Evolutionary conservation across 805 yeast species (phyloP).

Genomic region (Starmerella bombicola): DNA sequence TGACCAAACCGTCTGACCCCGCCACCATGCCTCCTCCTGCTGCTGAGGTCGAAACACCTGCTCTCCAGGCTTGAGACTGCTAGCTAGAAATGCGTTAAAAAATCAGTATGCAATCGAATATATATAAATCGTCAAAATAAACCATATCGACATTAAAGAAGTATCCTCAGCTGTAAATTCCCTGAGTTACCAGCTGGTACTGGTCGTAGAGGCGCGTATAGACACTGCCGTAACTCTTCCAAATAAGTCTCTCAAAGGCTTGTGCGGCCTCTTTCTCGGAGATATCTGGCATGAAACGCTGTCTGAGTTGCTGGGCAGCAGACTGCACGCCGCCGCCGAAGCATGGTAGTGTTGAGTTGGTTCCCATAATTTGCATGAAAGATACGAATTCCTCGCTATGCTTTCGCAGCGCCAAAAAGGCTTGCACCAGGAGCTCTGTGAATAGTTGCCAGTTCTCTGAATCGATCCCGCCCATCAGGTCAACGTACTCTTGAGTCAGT

Average conservation of each 20-base stretch:
- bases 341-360: conserved; percentile 81
- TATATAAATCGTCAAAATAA: no score
- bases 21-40: no score
- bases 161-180: conserved; percentile 44
- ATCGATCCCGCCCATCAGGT: conserved; percentile 67
- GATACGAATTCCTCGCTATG: conserved; percentile 62
- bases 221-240: conserved; percentile 71
- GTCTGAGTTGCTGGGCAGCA: conserved; percentile 65
- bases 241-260: conserved; percentile 72
- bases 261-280: conserved; percentile 58
- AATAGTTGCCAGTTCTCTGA: conserved; percentile 50
- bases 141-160: no score
- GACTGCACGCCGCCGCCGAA: conserved; percentile 68
- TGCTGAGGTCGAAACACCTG: no score
- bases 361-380: conserved; percentile 88
- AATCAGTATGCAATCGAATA: no score
- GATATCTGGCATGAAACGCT: conserved; percentile 68
- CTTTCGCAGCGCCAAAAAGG: conserved; percentile 62
- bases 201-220: conserved; percentile 92
- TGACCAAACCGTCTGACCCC: no score
- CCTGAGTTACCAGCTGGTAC: conserved; percentile 88
- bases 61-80: no score
- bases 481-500: conserved; percentile 78
- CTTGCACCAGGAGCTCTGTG: conserved; percentile 49
- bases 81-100: no score